A percentile compares a stretch with the other conserved stretches of the same genome.
phyloP scores from a whole-genome alignment of 352 stramenopile species.

The Lagenidium sp. region DNA sequence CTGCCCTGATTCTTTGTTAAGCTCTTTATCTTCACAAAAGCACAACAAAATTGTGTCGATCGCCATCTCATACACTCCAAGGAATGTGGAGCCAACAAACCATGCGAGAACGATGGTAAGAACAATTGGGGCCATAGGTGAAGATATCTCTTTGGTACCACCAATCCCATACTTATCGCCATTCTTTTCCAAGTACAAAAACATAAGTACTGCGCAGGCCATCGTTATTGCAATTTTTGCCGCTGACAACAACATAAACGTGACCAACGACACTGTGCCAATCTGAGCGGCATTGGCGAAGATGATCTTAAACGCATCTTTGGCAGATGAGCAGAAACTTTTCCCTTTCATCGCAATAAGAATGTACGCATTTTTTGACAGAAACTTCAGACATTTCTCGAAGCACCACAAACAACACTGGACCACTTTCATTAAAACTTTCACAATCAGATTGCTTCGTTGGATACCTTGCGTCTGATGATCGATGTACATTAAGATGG shows the following conservation, averaged over 20 bases:
- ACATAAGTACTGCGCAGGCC: conserved; percentile 41
- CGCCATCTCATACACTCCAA: conserved; percentile 92
- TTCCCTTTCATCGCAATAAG: conserved; percentile 71
- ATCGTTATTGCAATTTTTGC: conserved; percentile 84
- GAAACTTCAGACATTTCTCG: conserved; percentile 93
- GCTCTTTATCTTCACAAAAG: conserved; percentile 90
- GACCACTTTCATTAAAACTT: conserved; percentile 75
- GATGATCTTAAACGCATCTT: conserved; percentile 92
- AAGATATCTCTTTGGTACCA: conserved; percentile 61
- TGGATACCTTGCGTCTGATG: conserved; percentile 85
- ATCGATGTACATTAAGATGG: conserved; percentile 89
- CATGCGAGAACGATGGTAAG: conserved; percentile 89
- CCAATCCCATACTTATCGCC: conserved; percentile 39
- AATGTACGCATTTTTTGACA: conserved; percentile 97
- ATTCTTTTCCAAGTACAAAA: conserved; percentile 52
- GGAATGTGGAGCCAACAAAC: conserved; percentile 91
- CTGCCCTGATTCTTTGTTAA: conserved; percentile 56
- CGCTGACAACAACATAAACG: conserved; percentile 87
- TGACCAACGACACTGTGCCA: conserved; percentile 84
- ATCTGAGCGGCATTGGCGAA: conserved; percentile 85
- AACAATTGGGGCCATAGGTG: conserved; percentile 77
- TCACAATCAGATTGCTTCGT: conserved; percentile 66
- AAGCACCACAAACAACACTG: conserved; percentile 95
- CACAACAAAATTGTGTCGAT: conserved; percentile 95
- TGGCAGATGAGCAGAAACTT: conserved; percentile 80